Evolutionary conservation across 2,329 filamentous ascomycete species (phyloP).

Genomic region (Colletotrichum sp.): DNA sequence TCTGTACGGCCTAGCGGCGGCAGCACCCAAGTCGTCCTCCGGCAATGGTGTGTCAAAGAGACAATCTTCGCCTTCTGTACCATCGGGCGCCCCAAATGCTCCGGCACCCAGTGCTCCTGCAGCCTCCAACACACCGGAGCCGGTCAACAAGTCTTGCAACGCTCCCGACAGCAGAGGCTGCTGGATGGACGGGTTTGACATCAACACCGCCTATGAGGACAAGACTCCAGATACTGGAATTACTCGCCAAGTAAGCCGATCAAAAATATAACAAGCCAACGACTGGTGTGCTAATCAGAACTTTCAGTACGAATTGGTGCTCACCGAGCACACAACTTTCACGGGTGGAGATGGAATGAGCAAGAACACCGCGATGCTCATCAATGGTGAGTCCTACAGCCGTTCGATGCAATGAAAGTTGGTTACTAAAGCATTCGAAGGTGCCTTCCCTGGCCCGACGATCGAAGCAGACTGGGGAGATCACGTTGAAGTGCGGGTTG

Average conservation of each 20-base stretch:
- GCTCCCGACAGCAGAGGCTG: conserved; percentile 26
- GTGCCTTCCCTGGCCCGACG: conserved; percentile 40
- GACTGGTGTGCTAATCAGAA: neutral
- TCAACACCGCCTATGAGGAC: conserved; percentile 31
- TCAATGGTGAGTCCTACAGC: conserved; percentile 20
- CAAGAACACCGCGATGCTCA: conserved; percentile 26
- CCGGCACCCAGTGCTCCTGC: neutral
- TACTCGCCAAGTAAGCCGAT: conserved; percentile 15
- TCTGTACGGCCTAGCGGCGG: conserved; percentile 2
- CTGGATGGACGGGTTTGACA: conserved; percentile 31
- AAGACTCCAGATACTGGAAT: conserved; percentile 33
- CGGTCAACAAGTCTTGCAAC: conserved; percentile 22
- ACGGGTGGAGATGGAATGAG: conserved; percentile 19
- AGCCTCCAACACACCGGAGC: neutral
- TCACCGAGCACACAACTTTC: conserved; percentile 20
- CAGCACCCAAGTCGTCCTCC: neutral
- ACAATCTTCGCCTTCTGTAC: neutral
- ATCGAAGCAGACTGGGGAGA: conserved; percentile 60
- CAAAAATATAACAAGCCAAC: too few species aligned
- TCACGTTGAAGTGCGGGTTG: conserved; percentile 61
- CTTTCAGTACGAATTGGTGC: conserved; percentile 17
- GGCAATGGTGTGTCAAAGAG: neutral
- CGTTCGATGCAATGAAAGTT: neutral
- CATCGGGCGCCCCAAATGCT: neutral
- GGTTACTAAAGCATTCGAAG: neutral